Evolutionary conservation across 345 rosid species (phyloP).

Genomic region (Eucalyptus cloeziana): DNA sequence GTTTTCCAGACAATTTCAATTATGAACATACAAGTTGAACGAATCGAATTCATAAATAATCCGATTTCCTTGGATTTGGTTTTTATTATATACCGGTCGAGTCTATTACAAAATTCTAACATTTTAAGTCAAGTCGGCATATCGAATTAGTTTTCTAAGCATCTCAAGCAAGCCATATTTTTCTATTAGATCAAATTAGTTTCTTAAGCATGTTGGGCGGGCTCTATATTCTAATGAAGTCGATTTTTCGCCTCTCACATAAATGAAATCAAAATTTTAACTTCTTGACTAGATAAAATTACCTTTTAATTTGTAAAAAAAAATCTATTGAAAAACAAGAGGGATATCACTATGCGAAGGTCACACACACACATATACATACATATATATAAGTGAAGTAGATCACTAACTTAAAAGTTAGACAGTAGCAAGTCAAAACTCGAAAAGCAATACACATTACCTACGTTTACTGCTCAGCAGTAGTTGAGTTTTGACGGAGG

Average conservation of each 20-base stretch:
- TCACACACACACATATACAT: too few species aligned
- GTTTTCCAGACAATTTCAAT: not conserved
- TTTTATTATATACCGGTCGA: not conserved
- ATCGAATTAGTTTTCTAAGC: not conserved
- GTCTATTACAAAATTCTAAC: not conserved
- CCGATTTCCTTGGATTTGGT: not conserved
- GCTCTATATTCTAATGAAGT: not conserved
- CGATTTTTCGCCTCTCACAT: fast-evolving
- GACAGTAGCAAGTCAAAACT: not conserved
- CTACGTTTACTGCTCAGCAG: not conserved
- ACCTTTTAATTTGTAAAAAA: not conserved
- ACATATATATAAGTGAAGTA: not conserved
- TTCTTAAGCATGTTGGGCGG: not conserved
- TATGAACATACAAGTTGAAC: not conserved
- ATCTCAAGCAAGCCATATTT: fast-evolving
- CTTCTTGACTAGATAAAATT: not conserved
- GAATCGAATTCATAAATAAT: not conserved
- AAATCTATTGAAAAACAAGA: not conserved
- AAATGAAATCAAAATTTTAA: not conserved
- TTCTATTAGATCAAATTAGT: not conserved
- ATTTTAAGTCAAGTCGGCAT: not conserved
- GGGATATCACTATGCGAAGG: not conserved
- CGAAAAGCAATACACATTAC: not conserved
- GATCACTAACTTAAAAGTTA: not conserved
- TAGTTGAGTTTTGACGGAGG: not conserved